Evolutionary conservation across 345 rosid species (phyloP).

Genomic region (Gossypium thurberi): DNA sequence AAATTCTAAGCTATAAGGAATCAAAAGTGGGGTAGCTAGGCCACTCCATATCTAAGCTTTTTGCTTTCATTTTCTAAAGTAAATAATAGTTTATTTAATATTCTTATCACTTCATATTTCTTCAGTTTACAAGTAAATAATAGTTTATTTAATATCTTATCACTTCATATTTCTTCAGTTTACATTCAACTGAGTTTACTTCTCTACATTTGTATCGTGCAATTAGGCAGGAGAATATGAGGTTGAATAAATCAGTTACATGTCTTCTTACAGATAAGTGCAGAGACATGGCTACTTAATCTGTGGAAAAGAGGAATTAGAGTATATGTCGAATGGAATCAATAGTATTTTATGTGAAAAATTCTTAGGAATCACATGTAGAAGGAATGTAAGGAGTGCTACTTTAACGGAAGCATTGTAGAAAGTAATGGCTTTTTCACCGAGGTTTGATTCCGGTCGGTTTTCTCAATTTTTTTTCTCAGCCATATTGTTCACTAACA

Average conservation of each 20-base stretch:
- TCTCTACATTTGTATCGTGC: too few species aligned
- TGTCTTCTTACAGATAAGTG: background rate
- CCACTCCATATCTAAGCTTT: constrained; percentile 6
- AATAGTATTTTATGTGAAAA: background rate
- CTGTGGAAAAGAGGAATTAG: too few species aligned
- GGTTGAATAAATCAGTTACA: too few species aligned
- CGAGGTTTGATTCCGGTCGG: too few species aligned
- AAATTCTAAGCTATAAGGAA: background rate
- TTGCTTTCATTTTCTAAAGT: background rate
- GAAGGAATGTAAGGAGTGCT: background rate
- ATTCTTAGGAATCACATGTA: background rate
- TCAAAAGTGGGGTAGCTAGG: background rate
- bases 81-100: constrained; percentile 1
- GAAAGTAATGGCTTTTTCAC: background rate
- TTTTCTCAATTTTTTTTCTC: too few species aligned
- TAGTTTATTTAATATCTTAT: constrained; percentile 6
- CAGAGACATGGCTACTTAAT: too few species aligned
- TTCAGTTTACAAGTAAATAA: constrained; percentile 3
- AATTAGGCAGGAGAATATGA: too few species aligned
- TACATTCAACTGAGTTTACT: background rate
- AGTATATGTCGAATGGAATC: constrained; percentile 5
- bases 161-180: constrained; percentile 3
- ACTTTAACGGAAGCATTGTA: constrained; percentile 16
- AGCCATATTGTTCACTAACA: background rate
- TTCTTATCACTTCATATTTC: constrained; percentile 1